Percentiles rank a stretch among this genome's conserved stretches.
These are phyloP conservation scores for Citrus australasica DNA, from an alignment of 345 rosid species.

Conservation along the genomic window DNA sequence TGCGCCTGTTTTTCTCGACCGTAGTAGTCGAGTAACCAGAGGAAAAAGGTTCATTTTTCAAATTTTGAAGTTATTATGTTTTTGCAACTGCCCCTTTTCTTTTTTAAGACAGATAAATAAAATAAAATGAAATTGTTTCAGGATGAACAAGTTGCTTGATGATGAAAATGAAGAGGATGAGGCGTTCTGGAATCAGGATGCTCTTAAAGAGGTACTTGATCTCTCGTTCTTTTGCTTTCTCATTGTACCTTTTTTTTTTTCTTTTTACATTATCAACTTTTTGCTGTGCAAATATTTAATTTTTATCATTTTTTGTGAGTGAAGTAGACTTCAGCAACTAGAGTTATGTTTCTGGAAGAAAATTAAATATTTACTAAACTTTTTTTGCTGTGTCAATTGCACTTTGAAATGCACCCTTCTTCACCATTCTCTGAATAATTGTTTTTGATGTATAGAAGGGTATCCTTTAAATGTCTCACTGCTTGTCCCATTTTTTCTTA, in stretches of 20 bases:
- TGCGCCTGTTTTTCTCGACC: slow-evolving; percentile 56
- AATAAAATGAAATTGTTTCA: slow-evolving; percentile 14
- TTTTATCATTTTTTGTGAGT: background rate
- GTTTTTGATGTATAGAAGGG: background rate
- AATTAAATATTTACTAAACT: no score
- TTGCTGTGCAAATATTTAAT: background rate
- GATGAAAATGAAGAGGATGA: slow-evolving; percentile 90
- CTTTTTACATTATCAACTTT: background rate
- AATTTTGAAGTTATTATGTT: background rate
- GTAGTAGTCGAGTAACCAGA: slow-evolving; percentile 62
- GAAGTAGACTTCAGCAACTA: background rate
- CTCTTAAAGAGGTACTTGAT: slow-evolving; percentile 69
- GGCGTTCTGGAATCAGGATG: slow-evolving; percentile 91
- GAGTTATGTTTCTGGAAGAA: background rate
- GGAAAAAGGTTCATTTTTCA: slow-evolving; percentile 51
- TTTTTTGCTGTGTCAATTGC: background rate
- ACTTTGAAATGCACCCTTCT: background rate
- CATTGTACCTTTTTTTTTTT: background rate
- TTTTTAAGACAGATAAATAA: background rate
- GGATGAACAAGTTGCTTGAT: slow-evolving; percentile 86
- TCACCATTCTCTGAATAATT: background rate
- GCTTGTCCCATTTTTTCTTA: background rate
- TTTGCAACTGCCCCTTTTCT: background rate
- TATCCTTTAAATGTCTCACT: background rate
- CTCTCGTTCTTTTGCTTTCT: background rate